These are phyloP conservation scores for Sorghum bicolor DNA, from an alignment of 176 grass and related monocot genomes.

Conservation along the genomic window Sorghum_bicolor_NCBIv3 NC_012876.2:5200501-5201000, in stretches of 20 bases:
- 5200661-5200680: neutral
- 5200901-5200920: neutral
- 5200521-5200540: slow-evolving; percentile 19
- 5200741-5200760: neutral
- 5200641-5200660: neutral
- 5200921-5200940: slow-evolving; percentile 39
- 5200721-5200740: neutral
- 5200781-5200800: slow-evolving; percentile 41
- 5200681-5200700: neutral
- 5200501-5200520: slow-evolving; percentile 2
- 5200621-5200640: neutral
- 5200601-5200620: neutral
- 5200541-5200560: slow-evolving; percentile 77
- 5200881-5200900: neutral
- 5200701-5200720: neutral
- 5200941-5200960: slow-evolving; percentile 73
- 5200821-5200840: slow-evolving; percentile 74
- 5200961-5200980: slow-evolving; percentile 63
- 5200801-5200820: slow-evolving; percentile 80
- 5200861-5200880: slow-evolving; percentile 58
- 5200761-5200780: slow-evolving; percentile 9
- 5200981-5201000: slow-evolving; percentile 61
- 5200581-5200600: slow-evolving; percentile 80
- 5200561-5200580: slow-evolving; percentile 86
- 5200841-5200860: slow-evolving; percentile 73